Evolutionary conservation across 2,329 filamentous ascomycete genomes (phyloP).

Genomic region (Rasamsonia emersonii): DNA sequence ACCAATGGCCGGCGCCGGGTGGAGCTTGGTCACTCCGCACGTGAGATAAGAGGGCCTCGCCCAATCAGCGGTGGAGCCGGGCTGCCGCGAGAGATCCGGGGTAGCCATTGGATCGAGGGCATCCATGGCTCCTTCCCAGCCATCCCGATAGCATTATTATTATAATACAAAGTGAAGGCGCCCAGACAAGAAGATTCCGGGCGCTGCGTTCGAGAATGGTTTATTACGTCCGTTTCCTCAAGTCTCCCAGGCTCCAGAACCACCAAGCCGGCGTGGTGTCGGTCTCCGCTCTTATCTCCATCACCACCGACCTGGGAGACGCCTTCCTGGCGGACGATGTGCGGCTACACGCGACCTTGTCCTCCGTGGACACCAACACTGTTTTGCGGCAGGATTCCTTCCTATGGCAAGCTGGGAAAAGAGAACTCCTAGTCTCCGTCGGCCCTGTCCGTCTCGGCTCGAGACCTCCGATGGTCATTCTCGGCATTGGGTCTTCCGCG

Average conservation of each 20-base stretch:
- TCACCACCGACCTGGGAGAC: conserved; percentile 63
- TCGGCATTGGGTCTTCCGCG: conserved; percentile 20
- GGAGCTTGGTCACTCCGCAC: too few species aligned
- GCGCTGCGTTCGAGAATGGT: conserved; percentile 33
- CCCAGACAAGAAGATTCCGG: too few species aligned
- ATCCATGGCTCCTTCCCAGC: too few species aligned
- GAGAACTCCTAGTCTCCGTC: conserved; percentile 23
- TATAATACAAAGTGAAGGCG: too few species aligned
- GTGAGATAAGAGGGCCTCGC: too few species aligned
- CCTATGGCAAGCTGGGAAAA: conserved; percentile 26
- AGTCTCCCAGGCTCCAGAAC: conserved; percentile 45
- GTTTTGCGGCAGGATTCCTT: conserved; percentile 16
- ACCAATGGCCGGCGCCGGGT: conserved; percentile 1
- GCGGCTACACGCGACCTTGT: conserved; percentile 20
- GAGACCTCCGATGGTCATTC: conserved; percentile 16
- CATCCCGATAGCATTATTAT: too few species aligned
- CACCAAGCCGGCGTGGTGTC: conserved; percentile 33
- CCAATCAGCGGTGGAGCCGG: too few species aligned
- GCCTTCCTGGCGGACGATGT: conserved; percentile 46
- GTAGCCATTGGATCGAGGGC: too few species aligned
- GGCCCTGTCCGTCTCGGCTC: conserved; percentile 19
- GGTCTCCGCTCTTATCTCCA: conserved; percentile 49
- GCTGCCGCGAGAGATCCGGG: too few species aligned
- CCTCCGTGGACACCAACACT: conserved; percentile 10
- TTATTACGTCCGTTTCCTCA: conserved; percentile 61